Base-by-base conservation (phyloP, 1,139 yeast genomes). In the Geotrichum fermentans region DNA sequence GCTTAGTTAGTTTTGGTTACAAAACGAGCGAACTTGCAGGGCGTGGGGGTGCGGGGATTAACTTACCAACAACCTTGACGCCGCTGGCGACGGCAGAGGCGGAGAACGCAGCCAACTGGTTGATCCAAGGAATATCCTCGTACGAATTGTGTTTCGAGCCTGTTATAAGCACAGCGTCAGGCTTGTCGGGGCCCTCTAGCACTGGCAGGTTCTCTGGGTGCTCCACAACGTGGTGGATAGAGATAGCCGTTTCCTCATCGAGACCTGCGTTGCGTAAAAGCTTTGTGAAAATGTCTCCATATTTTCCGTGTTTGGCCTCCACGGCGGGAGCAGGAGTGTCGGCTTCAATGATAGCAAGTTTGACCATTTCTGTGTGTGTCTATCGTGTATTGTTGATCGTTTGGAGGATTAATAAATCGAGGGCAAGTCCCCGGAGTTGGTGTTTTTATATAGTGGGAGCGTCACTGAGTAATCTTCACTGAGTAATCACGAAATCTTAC, bases 111-210 rank as follows among this genome's bases (percentile, higher is more conserved):
- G 72, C 72, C 22, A 83, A 66, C 45, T 64, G 61, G 28, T 63
- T 52, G 49, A 83, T 78, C 90, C 90, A 83, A 24, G 61, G 64
- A 2, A 68, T 67, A 22, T 70, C 69, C n/a, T 67, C 78, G 62
- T 76, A 83, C 1, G 86, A 72, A 56, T 81, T 86, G 43, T 73
- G 61, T 52, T 77, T 69, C 2, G 90, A 82, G 0, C 95, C 95
- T 0, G 89, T 81, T 42, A 85, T 61, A 47, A 83, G 68, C 29
- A 82, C 64, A 0, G 80, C 74, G 41, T 67, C 67, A 7, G 74
- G 70, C 4, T 56, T 51, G 6, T 54, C 58, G 28, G 28, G 8
- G 28, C 8, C 28, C 1, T 79, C 66, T 2, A 80, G 60, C 0
- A 64, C 66, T 4, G 81, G 80, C 18, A 45, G 34, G 43, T 67